These are phyloP conservation scores for Fusarium multiceps DNA, from an alignment of 2,329 filamentous ascomycete genomes.

Conservation along the genomic window DNA sequence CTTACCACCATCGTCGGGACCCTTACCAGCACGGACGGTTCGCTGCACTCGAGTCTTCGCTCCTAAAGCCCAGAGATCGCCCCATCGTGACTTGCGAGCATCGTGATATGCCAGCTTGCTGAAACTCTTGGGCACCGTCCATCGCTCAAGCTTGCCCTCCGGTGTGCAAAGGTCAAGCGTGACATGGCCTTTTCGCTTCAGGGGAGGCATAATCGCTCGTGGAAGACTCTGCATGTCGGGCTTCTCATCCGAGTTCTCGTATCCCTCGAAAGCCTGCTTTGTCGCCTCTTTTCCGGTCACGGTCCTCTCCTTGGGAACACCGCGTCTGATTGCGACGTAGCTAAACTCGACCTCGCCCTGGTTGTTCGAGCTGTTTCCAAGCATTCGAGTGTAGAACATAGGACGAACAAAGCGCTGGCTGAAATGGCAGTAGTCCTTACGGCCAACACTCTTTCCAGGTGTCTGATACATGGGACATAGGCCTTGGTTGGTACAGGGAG, in stretches of 20 bases:
- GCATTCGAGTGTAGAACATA: conserved; percentile 79
- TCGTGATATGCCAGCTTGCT: conserved; percentile 88
- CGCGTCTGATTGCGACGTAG: conserved; percentile 87
- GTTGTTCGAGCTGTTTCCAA: conserved; percentile 76
- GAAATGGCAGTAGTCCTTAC: conserved; percentile 93
- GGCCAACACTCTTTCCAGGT: conserved; percentile 75
- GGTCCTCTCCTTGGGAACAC: conserved; percentile 57
- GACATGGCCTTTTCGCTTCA: conserved; percentile 90
- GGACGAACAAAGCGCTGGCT: conserved; percentile 89
- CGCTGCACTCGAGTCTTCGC: conserved; percentile 83
- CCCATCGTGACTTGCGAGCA: conserved; percentile 90
- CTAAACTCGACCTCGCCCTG: conserved; percentile 93
- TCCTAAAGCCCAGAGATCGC: conserved; percentile 94
- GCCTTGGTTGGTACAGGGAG: conserved; percentile 88
- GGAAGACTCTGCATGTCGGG: conserved; percentile 77
- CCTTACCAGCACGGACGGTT: conserved; percentile 68
- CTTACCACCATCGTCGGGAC: conserved; percentile 60
- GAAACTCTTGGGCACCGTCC: conserved; percentile 88
- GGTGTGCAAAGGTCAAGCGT: conserved; percentile 93
- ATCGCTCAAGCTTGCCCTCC: conserved; percentile 85
- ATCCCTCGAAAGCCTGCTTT: conserved; percentile 77
- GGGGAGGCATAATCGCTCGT: conserved; percentile 78
- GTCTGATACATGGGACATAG: conserved; percentile 88
- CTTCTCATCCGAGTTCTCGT: conserved; percentile 62
- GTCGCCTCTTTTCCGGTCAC: conserved; percentile 67